Percentiles rank a stretch among this genome's conserved stretches.
phyloP scores from a whole-genome alignment of 2,329 filamentous ascomycete genomes.

The Sporothrix brunneoviolacea region DNA sequence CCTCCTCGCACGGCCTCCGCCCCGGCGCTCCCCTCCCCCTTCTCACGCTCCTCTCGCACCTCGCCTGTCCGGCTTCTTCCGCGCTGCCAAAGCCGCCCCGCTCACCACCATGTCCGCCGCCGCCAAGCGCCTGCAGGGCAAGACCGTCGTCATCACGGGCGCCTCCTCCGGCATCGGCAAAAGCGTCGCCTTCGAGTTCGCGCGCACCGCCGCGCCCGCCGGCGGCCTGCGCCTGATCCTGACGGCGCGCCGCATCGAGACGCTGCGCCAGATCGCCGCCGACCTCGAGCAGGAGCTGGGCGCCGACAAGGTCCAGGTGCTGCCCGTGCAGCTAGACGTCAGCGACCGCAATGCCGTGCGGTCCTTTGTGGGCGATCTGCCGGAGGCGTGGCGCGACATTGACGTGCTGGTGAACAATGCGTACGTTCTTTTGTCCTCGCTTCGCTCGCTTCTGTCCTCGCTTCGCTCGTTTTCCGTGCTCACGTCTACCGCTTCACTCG shows the following conservation, averaged over 20 bases:
- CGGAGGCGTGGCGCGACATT: slow-evolving; percentile 75
- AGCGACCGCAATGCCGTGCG: slow-evolving; percentile 70
- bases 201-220: slow-evolving; percentile 65
- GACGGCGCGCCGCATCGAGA: slow-evolving; percentile 79
- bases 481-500: too few species aligned
- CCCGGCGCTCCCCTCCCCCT: neutral
- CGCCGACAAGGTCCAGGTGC: slow-evolving; percentile 78
- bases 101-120: slow-evolving; percentile 18
- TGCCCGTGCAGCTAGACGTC: slow-evolving; percentile 80
- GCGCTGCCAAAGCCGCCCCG: too few species aligned
- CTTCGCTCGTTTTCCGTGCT: neutral
- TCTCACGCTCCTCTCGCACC: neutral
- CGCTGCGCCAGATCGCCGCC: slow-evolving; percentile 65
- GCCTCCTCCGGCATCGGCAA: slow-evolving; percentile 89
- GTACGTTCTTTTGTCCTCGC: slow-evolving; percentile 44
- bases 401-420: slow-evolving; percentile 95
- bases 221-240: slow-evolving; percentile 70
- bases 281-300: slow-evolving; percentile 73
- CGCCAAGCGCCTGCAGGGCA: slow-evolving; percentile 81
- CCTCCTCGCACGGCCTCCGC: neutral
- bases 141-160: slow-evolving; percentile 86
- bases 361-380: slow-evolving; percentile 64
- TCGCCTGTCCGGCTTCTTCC: too few species aligned
- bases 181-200: slow-evolving; percentile 83
- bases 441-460: neutral